Base-by-base conservation (phyloP, 441 rosid species). In the Kokia cookei region DNA sequence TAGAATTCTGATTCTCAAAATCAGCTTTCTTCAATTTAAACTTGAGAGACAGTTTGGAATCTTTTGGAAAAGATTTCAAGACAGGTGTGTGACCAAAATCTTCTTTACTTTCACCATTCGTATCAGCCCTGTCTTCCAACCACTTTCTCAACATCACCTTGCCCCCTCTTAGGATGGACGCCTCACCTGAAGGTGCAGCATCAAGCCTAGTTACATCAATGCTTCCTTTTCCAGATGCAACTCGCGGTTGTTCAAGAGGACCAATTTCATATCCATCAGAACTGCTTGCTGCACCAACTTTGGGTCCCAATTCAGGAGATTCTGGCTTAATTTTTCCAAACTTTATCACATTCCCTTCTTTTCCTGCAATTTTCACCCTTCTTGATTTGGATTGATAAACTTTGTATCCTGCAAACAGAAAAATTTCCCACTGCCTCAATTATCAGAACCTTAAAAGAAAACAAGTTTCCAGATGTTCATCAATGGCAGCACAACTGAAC, bases 11-110 rank as follows among this genome's bases (percentile, higher is more conserved):
- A 75, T 86, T 91, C 77, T 86, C 93, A 67, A 86, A 78, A 66
- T 71, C 81, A 42, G 93, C 90, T 69, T 94, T 96, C 79, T 88
- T 96, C 73, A 96, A 90, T 85, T 92, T 96, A 68, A 96, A 87
- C 78, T 86, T 96, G 72, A 94, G 85, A 22, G 91, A 82, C 63
- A 93, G 88, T 82, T 96, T 92, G 65, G 93, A 73, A 74, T 96
- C 94, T 84, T 88, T 91, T 26, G 84, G 84, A 76, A 84, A 71
- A 8, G 92, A 82, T 70, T 81, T 87, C 53, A 81, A 79, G 78
- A 70, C 73, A 61, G 93, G 84, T 35, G 83, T 66, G 50, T 79
- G 88, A 65, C 82, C 85, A 76, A 86, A 83, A 74, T 85, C 91
- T 76, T 78, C 91, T 80, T 79, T 84, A 73, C 80, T 86, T 79